Conservation (phyloP, 1,284 basidiomycete genomes). For the Heterobasidion parviporum region DNA sequence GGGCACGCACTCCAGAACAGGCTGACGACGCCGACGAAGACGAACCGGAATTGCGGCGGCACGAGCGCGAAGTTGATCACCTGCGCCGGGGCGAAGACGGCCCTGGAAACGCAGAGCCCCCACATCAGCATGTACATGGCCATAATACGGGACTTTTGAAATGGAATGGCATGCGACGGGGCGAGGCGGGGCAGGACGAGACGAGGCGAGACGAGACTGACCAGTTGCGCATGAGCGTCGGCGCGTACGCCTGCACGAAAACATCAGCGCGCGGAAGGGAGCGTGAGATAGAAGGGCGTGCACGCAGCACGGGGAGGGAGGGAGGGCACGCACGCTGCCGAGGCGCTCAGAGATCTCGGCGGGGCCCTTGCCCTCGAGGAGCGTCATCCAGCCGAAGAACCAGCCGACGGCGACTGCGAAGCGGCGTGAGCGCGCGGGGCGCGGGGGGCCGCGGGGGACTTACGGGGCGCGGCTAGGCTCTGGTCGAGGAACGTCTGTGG, state of each 20-base stretch:
- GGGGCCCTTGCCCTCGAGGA: slow-evolving; percentile 60
- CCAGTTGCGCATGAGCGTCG: slow-evolving; percentile 72
- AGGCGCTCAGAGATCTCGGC: slow-evolving; percentile 49
- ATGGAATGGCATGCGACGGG: neutral
- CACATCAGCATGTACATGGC: neutral
- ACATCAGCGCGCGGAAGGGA: slow-evolving; percentile 1
- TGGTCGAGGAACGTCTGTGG: slow-evolving; percentile 71
- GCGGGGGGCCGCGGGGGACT: slow-evolving; percentile 4
- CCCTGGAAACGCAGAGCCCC: slow-evolving; percentile 29
- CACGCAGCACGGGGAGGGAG: neutral
- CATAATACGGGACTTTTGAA: neutral
- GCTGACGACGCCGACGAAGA: slow-evolving; percentile 70
- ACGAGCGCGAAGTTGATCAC: slow-evolving; percentile 76
- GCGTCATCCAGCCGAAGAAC: slow-evolving; percentile 70
- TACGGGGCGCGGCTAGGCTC: slow-evolving; percentile 59
- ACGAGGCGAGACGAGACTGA: slow-evolving; percentile 18
- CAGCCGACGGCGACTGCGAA: slow-evolving; percentile 51
- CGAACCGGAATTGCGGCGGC: slow-evolving; percentile 74
- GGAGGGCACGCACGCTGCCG: slow-evolving; percentile 31
- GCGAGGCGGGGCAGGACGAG: neutral
- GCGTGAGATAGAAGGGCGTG: neutral
- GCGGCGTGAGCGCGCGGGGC: neutral
- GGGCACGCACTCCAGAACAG: slow-evolving; percentile 77
- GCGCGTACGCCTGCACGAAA: slow-evolving; percentile 46
- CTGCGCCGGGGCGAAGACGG: slow-evolving; percentile 75